Conservation (phyloP, 495 filamentous ascomycete genomes). For the Podospora appendiculata region DNA sequence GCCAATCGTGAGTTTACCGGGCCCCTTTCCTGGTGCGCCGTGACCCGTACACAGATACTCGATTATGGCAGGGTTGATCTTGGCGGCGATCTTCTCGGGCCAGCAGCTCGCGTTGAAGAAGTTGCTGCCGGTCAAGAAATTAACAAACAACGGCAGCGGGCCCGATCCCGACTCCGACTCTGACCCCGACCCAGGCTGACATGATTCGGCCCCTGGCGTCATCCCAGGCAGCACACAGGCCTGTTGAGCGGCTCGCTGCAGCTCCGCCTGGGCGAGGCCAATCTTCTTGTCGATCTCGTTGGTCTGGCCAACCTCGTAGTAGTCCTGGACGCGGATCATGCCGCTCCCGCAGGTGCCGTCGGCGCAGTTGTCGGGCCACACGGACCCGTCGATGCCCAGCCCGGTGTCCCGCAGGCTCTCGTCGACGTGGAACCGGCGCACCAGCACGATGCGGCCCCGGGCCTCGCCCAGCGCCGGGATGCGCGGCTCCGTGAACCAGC, state of each 20-base stretch:
- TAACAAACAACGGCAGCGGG: slow-evolving; percentile 69
- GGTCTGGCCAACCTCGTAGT: slow-evolving; percentile 77
- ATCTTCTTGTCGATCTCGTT: slow-evolving; percentile 78
- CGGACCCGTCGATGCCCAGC: slow-evolving; percentile 75
- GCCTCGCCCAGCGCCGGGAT: slow-evolving; percentile 76
- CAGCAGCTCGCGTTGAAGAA: slow-evolving; percentile 89
- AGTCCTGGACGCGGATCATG: slow-evolving; percentile 84
- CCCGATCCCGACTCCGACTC: too few species aligned
- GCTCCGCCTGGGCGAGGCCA: slow-evolving; percentile 58
- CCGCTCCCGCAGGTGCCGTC: slow-evolving; percentile 63
- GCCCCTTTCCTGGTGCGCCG: slow-evolving; percentile 35
- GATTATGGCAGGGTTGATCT: slow-evolving; percentile 82
- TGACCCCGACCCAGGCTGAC: slow-evolving; percentile 1
- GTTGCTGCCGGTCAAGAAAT: slow-evolving; percentile 84
- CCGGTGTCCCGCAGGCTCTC: slow-evolving; percentile 55
- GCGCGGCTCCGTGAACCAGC: slow-evolving; percentile 74
- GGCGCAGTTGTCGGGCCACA: slow-evolving; percentile 85
- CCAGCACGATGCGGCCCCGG: slow-evolving; percentile 74
- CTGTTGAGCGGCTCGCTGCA: slow-evolving; percentile 58
- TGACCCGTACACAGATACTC: slow-evolving; percentile 71
- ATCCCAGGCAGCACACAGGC: slow-evolving; percentile 9
- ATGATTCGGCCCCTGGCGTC: not conserved
- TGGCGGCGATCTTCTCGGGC: slow-evolving; percentile 89
- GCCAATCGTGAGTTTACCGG: slow-evolving; percentile 39
- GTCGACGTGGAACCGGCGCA: slow-evolving; percentile 69